A percentile compares a stretch with the other conserved stretches of the same genome.
phyloP scores from a whole-genome alignment of 2,329 filamentous ascomycete genomes.

The Aureobasidium leucospermi region DNA sequence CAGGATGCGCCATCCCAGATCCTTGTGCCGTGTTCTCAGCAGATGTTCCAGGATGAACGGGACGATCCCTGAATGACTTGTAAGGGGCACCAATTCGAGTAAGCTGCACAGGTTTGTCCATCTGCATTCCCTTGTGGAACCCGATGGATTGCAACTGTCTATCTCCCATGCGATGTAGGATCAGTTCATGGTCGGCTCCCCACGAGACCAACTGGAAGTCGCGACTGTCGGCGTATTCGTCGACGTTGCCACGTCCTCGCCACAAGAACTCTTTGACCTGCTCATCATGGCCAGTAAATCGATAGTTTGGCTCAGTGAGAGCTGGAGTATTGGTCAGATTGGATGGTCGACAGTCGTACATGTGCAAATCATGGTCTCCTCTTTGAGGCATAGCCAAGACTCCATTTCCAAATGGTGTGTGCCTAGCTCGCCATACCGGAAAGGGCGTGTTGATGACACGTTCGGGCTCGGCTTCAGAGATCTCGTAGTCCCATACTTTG shows the following conservation, averaged over 20 bases:
- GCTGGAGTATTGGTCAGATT: conserved; percentile 37
- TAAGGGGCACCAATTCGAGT: conserved; percentile 81
- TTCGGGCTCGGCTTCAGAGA: conserved; percentile 57
- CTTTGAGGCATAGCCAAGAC: conserved; percentile 88
- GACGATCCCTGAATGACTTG: conserved; percentile 67
- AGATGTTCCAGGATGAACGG: not conserved
- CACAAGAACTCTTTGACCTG: conserved; percentile 88
- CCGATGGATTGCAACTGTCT: conserved; percentile 61
- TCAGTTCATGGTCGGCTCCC: conserved; percentile 78
- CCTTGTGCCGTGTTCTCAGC: not conserved
- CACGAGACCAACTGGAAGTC: conserved; percentile 92
- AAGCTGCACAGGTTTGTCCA: conserved; percentile 50
- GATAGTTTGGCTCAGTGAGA: conserved; percentile 46
- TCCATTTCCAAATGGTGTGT: conserved; percentile 83
- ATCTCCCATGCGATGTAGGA: conserved; percentile 65
- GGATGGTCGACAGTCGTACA: conserved; percentile 55
- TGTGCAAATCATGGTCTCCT: conserved; percentile 73
- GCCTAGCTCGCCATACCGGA: conserved; percentile 83
- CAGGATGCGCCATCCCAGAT: not conserved
- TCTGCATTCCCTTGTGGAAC: conserved; percentile 60
- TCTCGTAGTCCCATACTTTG: conserved; percentile 81
- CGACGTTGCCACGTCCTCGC: conserved; percentile 62
- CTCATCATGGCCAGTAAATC: conserved; percentile 48
- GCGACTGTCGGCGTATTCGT: conserved; percentile 67
- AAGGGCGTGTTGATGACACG: conserved; percentile 75